Evolutionary conservation across 2,329 filamentous ascomycete genomes (phyloP), one percentile per base, ranked within the genome.

Genomic region (Mariannaea sp.): DNA sequence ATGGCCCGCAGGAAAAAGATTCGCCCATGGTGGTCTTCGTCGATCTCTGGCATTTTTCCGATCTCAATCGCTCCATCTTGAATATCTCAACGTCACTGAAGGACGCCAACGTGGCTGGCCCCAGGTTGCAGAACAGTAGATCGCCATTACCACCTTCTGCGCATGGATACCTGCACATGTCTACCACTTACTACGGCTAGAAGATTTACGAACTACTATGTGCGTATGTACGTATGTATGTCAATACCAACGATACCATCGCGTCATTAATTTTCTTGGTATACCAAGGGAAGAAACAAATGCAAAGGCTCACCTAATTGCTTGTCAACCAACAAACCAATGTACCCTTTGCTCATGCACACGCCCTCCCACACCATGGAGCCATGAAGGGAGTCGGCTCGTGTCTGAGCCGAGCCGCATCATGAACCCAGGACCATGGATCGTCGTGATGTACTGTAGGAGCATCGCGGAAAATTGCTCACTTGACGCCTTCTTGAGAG

Each of bases 21-120:
- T n/a, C n/a, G 40, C 53, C 49, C 32, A 62, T n/a, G n/a, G n/a
- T n/a, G n/a, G n/a, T n/a, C n/a, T n/a, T 66, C 53, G 48, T 65
- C 65, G 65, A 68, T 68, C 65, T 47, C 47, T 49, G 56, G 53
- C 59, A 54, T 55, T 64, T 64, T 53, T 43, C 60, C 63, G 65
- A 67, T 67, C 59, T 45, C 53, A 47, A 50, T 49, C 40, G 48
- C 33, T 47, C 35, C 50, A 57, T 53, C 56, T 54, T 55, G 53
- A 53, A 46, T 51, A 45, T 44, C 50, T 44, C 58, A 55, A 67
- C 65, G 65, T 66, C 65, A 67, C 64, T 57, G 35, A 49, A 38
- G 39, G 13, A 44, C 32, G 12, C 27, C 24, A 35, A 24, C 29
- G 22, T 27, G 26, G 41, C 39, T 39, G 22, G 14, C 40, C 30